Evolutionary conservation across 1,284 basidiomycete genomes (phyloP).

Genomic region (Cryptococcus sp.): DNA sequence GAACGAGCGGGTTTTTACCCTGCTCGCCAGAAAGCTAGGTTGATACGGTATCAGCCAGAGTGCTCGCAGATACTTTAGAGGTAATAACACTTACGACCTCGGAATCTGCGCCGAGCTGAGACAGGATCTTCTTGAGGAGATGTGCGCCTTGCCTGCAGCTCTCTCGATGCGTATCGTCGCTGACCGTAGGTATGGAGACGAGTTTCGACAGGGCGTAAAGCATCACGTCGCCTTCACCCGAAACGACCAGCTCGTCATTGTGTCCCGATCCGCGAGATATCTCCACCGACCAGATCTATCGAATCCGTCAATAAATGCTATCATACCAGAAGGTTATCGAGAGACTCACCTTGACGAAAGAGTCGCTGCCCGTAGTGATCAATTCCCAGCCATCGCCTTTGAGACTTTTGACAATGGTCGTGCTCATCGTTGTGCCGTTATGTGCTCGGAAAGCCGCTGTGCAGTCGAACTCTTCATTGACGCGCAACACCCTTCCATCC

Average conservation of each 20-base stretch:
- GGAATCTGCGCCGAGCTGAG: slow-evolving; percentile 79
- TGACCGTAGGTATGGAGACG: slow-evolving; percentile 82
- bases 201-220: slow-evolving; percentile 77
- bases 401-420: slow-evolving; percentile 56
- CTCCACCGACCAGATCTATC: slow-evolving; percentile 35
- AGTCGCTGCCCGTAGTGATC: slow-evolving; percentile 82
- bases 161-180: slow-evolving; percentile 71
- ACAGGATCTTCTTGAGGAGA: slow-evolving; percentile 82
- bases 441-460: slow-evolving; percentile 79
- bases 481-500: slow-evolving; percentile 78
- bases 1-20: slow-evolving; percentile 77
- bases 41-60: background rate
- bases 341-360: slow-evolving; percentile 68
- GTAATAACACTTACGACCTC: slow-evolving; percentile 61
- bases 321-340: slow-evolving; percentile 8
- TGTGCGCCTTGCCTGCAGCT: slow-evolving; percentile 87
- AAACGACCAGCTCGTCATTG: slow-evolving; percentile 33
- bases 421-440: slow-evolving; percentile 76
- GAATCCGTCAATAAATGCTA: background rate
- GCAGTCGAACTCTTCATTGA: slow-evolving; percentile 79
- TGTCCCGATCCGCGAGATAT: slow-evolving; percentile 12
- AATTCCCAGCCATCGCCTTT: slow-evolving; percentile 54
- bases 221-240: slow-evolving; percentile 55
- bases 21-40: slow-evolving; percentile 53
- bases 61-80: no score